phyloP scores from a whole-genome alignment of 208 protist genomes.

The Crithidia bombi region DNA sequence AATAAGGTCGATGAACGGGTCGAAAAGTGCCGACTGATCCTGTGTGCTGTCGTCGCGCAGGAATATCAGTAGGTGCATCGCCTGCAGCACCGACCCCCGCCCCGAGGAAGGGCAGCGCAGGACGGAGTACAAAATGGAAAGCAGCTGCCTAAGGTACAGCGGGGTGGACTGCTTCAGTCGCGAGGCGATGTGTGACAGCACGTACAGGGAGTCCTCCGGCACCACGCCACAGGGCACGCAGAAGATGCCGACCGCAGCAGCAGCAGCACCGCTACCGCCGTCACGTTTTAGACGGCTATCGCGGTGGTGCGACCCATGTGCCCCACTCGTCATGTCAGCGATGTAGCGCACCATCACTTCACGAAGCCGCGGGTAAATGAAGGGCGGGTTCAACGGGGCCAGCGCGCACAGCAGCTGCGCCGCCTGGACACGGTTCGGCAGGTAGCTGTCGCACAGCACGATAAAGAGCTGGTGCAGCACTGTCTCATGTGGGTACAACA shows the following conservation, averaged over 20 bases:
- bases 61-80: conserved; percentile 65
- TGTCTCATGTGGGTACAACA: conserved; percentile 69
- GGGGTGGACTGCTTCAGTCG: conserved; percentile 29
- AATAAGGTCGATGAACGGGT: conserved; percentile 66
- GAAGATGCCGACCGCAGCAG: conserved; percentile 26
- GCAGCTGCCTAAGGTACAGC: conserved; percentile 32
- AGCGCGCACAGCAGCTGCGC: conserved; percentile 68
- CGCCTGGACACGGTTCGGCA: conserved; percentile 66
- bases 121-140: conserved; percentile 32
- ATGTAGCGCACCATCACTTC: conserved; percentile 63
- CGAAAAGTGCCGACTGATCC: conserved; percentile 63
- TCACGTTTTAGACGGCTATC: background rate
- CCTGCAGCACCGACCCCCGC: conserved; percentile 56
- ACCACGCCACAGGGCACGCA: conserved; percentile 13
- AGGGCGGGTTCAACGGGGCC: conserved; percentile 52
- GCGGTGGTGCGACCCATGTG: background rate
- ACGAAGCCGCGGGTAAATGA: conserved; percentile 74
- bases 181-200: conserved; percentile 26
- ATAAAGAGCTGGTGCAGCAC: conserved; percentile 71
- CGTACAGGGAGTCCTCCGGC: conserved; percentile 28
- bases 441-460: conserved; percentile 64
- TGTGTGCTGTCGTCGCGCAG: conserved; percentile 72
- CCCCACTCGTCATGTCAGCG: conserved; percentile 43
- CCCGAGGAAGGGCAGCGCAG: conserved; percentile 32
- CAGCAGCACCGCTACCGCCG: conserved; percentile 36